Evolutionary conservation across 495 filamentous ascomycete species (phyloP), one percentile per base, ranked within the genome.

Genomic region (Lasiosphaeria hispida): DNA sequence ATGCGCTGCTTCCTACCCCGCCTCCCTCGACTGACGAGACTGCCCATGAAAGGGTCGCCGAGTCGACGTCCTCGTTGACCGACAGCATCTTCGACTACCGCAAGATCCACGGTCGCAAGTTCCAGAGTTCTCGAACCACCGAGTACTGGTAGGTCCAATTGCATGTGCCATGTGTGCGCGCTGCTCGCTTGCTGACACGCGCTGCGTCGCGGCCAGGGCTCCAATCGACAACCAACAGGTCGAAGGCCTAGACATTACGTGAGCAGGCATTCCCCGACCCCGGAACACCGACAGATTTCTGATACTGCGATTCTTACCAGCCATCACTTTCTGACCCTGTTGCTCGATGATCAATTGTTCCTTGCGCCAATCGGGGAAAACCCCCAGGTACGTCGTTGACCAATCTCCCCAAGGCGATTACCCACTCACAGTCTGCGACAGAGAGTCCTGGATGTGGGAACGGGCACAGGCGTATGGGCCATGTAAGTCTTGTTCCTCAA

Each of bases 361-460:
- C 70, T 83, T 1, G 81, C 87, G 0, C 87, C 87, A 4, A 60
- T 90, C 4, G 64, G 60, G 7, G 48, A 69, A 1, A 65, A 80
- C 10, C 42, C 59, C 19, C 37, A 60, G 18, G 63, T 60, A 2
- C 9, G 23, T 30, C 23, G 55, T 9, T 42, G 2, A 0, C 45
- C n/a, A n/a, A 7, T 34, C 23, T 10, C 15, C 9, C 23, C 41
- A 3, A 8, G 6, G 3, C 1, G 15, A 43, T 18, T 1, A 8
- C 41, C 41, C 41, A 43, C 41, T 43, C 14, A 43, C 41, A 9
- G 33, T 18, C 9, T 13, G 1, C 13, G 17, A 14, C 72, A 83
- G 60, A 78, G 77, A 45, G 77, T 83, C 3, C 70, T 89, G 4
- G 87, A 89, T 59, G 66, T 88, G 35, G 87, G 87, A 19, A 88